Evolutionary conservation across 257 asterid genomes (phyloP), one percentile per base, ranked within the genome.

Genomic region (Salvia rosmarinus): DNA sequence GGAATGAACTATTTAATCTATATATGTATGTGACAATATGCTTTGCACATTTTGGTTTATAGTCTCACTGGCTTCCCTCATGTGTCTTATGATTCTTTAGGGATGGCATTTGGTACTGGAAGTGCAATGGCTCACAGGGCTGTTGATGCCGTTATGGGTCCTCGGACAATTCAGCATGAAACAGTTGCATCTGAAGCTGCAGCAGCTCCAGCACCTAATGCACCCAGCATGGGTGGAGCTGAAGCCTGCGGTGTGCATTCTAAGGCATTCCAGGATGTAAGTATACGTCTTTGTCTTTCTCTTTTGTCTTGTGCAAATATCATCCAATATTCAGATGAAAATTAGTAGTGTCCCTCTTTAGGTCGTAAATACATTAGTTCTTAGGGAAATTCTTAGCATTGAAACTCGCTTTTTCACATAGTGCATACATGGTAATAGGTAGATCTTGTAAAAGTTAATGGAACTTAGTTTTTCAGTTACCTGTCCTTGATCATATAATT

Each of bases 71-170:
- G 21, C 20, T 17, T 12, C 10, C 1, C n/a, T 20, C 25, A 4
- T 50, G 2, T 69, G 4, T n/a, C n/a, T 62, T 25, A 28, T 25
- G 5, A 34, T 6, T 64, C 25, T 23, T 32, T 37, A 93, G 96
- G 98, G 60, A 67, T 93, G 96, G 95, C 94, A 25, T 93, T 89
- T 75, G 98, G 97, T 34, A 79, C 87, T 80, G 98, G 98, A 68
- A 93, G 91, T 80, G 96, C 96, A 17, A 70, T 93, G 50, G 98
- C 97, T 21, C 98, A 90, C 67, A 78, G 96, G 85, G 96, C 96
- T 52, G 96, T 89, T 2, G 98, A 90, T 83, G 60, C 96, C 25
- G 83, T 93, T 42, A 63, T 90, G 87, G 98, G 98, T 34, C 96
- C 97, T 57, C 85, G 97, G 1, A 87, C 94, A 25, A 82, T 93